Evolutionary conservation across 73 alveolate species (phyloP), one percentile per base, ranked within the genome.

Genomic region (Paramecium biaurelia): DNA sequence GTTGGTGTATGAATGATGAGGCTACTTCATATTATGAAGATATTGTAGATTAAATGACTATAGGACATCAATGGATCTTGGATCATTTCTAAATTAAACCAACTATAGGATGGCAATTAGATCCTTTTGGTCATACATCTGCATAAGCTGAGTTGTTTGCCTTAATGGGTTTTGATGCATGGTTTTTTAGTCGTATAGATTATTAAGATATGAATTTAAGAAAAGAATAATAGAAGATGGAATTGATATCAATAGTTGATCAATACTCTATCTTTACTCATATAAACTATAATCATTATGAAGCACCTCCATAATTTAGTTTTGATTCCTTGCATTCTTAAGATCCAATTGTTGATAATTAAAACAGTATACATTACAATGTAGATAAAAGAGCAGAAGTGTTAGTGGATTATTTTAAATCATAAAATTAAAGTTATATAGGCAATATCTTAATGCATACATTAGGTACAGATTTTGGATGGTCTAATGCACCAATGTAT

Each of bases 41-140:
- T 93, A 49, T 96, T 5, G 84, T 97, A 34, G 96, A 96, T 92
- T 96, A 97, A 89, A 95, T 97, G 97, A 68, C 94, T 92, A 92
- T 93, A 7, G 99, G 99, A 7, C 98, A 96, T 92, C 88, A 96
- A 85, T 97, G 93, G 92, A 92, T 97, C 15, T 79, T 92, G 85
- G 96, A 95, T 89, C 96, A 93, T 92, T 93, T 97, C 86, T 97
- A 97, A 28, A 92, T 92, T 38, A 92, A 86, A 53, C 99, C 99
- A 7, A 96, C 93, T 79, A 94, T 93, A 21, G 99, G 99, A 26
- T 97, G 99, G 99, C 96, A 96, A 93, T 92, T 97, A 70, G 99
- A 97, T 92, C 99, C 99, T 24, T 97, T 97, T 76, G 99, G 99
- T 6, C 99, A 97, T 85, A 95, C 98, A 15, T 76, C 97, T 35